A percentile compares a stretch with the other conserved stretches of the same genome.
These are phyloP conservation scores for Malus asiatica DNA, from an alignment of 306 rosid genomes.

Conservation along the genomic window DNA sequence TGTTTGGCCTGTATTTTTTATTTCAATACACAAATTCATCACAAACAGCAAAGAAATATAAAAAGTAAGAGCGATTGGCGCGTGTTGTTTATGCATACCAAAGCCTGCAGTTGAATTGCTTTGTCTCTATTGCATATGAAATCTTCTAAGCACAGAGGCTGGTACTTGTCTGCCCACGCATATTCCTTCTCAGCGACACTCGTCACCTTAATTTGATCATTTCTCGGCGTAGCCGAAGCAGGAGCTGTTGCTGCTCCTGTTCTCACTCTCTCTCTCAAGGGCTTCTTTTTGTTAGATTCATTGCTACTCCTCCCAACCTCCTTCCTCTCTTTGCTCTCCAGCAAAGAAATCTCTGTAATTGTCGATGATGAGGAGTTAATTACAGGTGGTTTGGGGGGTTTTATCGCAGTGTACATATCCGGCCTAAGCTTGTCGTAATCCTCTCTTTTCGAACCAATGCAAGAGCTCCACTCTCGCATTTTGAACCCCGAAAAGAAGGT, in stretches of 20 bases:
- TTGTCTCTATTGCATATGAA: conserved; percentile 62
- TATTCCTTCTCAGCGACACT: conserved; percentile 14
- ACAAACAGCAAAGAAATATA: neutral
- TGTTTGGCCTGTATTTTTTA: conserved; percentile 27
- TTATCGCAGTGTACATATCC: neutral
- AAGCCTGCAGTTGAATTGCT: conserved; percentile 38
- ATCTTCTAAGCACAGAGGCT: conserved; percentile 44
- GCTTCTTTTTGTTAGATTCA: conserved; percentile 35
- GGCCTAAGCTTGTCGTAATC: neutral
- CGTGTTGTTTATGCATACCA: conserved; percentile 21
- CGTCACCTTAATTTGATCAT: neutral
- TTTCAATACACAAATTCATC: neutral
- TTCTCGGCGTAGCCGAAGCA: neutral
- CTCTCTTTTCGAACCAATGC: neutral
- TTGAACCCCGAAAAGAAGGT: conserved; percentile 6
- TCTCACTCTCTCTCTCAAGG: conserved; percentile 43
- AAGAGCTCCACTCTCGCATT: conserved; percentile 12
- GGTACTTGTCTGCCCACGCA: conserved; percentile 58
- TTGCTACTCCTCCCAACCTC: neutral
- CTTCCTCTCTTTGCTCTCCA: neutral
- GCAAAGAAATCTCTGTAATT: neutral
- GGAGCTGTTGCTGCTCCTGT: neutral
- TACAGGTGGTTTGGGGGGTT: neutral
- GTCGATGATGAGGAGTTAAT: neutral
- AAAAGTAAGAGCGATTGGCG: neutral